Conservation (phyloP, 495 filamentous ascomycete genomes). For the Hypoxylon perforatum region DNA sequence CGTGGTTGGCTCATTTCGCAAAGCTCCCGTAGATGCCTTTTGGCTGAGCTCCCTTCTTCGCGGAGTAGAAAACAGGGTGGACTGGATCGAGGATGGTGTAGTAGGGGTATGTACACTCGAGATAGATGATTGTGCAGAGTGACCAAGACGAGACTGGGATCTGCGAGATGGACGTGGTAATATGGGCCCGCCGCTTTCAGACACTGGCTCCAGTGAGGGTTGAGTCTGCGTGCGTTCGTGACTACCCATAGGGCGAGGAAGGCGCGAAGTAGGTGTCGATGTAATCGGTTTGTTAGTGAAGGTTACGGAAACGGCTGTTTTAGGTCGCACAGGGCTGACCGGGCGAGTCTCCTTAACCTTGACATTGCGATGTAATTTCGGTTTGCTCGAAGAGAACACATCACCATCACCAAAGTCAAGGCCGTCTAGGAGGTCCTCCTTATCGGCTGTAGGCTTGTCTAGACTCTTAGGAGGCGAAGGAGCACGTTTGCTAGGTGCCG, state of each 20-base stretch:
- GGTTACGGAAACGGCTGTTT: slow-evolving; percentile 84
- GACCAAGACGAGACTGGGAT: slow-evolving; percentile 73
- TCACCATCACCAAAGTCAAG: slow-evolving; percentile 88
- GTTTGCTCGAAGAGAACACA: slow-evolving; percentile 80
- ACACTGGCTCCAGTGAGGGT: slow-evolving; percentile 91
- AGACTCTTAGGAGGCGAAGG: slow-evolving; percentile 20
- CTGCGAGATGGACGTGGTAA: slow-evolving; percentile 59
- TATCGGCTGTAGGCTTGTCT: slow-evolving; percentile 54
- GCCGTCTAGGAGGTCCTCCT: slow-evolving; percentile 87
- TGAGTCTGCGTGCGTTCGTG: slow-evolving; percentile 71
- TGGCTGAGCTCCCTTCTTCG: slow-evolving; percentile 67
- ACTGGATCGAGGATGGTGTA: slow-evolving; percentile 63
- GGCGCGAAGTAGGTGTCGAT: slow-evolving; percentile 45
- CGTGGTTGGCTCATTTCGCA: slow-evolving; percentile 70
- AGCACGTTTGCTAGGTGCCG: slow-evolving; percentile 38
- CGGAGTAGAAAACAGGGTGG: slow-evolving; percentile 67
- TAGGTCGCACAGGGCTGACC: slow-evolving; percentile 71
- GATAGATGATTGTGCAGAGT: slow-evolving; percentile 73
- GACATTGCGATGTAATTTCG: slow-evolving; percentile 91
- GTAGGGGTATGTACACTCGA: slow-evolving; percentile 68
- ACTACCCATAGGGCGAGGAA: slow-evolving; percentile 73
- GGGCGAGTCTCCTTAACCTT: slow-evolving; percentile 79
- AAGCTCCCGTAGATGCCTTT: slow-evolving; percentile 64
- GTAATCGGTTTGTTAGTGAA: slow-evolving; percentile 78
- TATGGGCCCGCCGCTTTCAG: slow-evolving; percentile 84